Base-by-base conservation (phyloP, 768 basidiomycete genomes). In the Chlorophyllum brunneum region DNA sequence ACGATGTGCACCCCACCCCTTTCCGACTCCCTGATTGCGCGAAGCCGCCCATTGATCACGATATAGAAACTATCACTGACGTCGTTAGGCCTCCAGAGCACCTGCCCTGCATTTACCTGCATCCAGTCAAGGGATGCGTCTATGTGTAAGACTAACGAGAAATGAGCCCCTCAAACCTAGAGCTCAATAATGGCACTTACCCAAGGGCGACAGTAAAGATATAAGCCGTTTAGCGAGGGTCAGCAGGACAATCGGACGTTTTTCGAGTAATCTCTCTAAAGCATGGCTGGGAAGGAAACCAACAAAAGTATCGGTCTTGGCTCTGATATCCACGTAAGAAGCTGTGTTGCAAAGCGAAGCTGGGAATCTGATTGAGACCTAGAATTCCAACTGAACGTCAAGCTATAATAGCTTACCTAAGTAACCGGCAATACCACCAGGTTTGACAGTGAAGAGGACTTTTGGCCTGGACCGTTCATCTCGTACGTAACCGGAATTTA, bases 261-360 rank as follows among this genome's bases (percentile, higher is more conserved):
- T 87, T 67, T 98, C 97, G 36, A 98, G 77, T 49, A 99, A 76
- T 20, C 89, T 77, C 63, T 98, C 93, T 50, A 99, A 71, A 5
- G 95, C 88, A 62, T 86, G 80, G 2, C 89, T 83, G 1, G 97
- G 91, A 24, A 99, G 68, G 67, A 95, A 95, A 0, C 97, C 97
- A 57, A 98, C 97, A 61, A 95, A 99, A n/a, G 87, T 88, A 63
- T 99, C 95, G 0, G 95, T 98, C 73, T 98, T 98, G 4, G 97
- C 94, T 58, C 79, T 86, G 65, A 99, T 97, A 65, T 95, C 92
- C 38, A 98, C 95, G 63, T 98, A 99, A 2, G 93, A 95, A 4
- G 93, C 85, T 23, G 88, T 93, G 48, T 86, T 88, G 59, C 91
- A 92, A 3, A 98, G 77, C 0, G 94, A 93, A 15, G 95, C 91